phyloP scores from a whole-genome alignment of 2,329 filamentous ascomycete species.

The Colletotrichum caudatum region DNA sequence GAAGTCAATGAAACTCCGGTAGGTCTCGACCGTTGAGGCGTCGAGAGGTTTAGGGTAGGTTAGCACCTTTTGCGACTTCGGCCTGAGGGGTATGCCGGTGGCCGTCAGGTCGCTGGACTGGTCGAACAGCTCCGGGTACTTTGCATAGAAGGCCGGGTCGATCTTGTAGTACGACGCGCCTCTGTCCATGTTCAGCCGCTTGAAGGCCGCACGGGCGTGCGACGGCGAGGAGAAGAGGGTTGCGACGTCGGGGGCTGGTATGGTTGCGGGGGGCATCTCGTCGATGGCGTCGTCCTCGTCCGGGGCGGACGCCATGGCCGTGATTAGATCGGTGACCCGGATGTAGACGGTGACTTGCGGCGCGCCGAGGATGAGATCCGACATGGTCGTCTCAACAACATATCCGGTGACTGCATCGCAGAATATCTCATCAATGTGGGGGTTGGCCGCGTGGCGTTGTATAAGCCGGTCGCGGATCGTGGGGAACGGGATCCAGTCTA shows the following conservation, averaged over 20 bases:
- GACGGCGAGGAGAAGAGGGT: conserved; percentile 45
- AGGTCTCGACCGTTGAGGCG: conserved; percentile 47
- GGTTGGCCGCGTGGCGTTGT: conserved; percentile 49
- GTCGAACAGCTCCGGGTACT: conserved; percentile 50
- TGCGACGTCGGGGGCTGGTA: conserved; percentile 46
- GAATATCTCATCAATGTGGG: conserved; percentile 49
- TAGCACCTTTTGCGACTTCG: conserved; percentile 45
- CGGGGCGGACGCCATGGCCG: conserved; percentile 30
- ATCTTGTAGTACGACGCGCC: conserved; percentile 51
- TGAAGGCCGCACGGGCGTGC: conserved; percentile 47
- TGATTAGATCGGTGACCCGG: conserved; percentile 49
- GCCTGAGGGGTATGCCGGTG: conserved; percentile 47
- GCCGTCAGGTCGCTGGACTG: conserved; percentile 45
- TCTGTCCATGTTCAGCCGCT: conserved; percentile 49
- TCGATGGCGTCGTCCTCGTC: conserved; percentile 4
- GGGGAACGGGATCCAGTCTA: conserved; percentile 47
- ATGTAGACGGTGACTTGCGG: conserved; percentile 47
- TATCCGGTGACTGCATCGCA: conserved; percentile 51
- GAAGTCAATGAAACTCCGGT: conserved; percentile 51
- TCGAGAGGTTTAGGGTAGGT: conserved; percentile 48
- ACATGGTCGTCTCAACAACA: conserved; percentile 49
- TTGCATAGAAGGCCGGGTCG: conserved; percentile 49
- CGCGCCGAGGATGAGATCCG: conserved; percentile 45
- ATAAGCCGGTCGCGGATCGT: conserved; percentile 48
- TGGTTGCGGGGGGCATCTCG: conserved; percentile 7